Base-by-base conservation (phyloP, 768 basidiomycete species). In the Leccinum imitatum region DNA sequence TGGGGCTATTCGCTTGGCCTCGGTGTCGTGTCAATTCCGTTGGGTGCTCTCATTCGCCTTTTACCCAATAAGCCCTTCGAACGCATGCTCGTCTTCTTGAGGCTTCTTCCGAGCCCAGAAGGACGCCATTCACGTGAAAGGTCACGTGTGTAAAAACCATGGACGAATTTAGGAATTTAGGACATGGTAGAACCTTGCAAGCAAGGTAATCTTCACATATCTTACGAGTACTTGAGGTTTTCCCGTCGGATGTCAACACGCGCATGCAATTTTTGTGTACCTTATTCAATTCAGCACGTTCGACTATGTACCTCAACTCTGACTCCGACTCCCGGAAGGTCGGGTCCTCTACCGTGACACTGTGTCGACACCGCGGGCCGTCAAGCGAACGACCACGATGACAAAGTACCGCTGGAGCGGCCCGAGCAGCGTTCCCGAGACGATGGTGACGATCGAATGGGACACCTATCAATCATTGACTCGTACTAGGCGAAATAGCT, bases 1-100 rank as follows among this genome's bases (percentile, higher is more conserved):
- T 99, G 97, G 97, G 95, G 86, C 23, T 56, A 93, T 98, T 90
- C 92, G 0, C 77, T 99, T 41, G 88, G 92, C 53, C 82, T 98
- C 35, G 97, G 96, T 37, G 62, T 89, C 46, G 84, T 94, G 51
- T 89, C 97, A 9, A 85, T 98, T 50, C 97, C 96, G 4, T 81
- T 96, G 66, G 97, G 93, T 56, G 87, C 79, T 39, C 69, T 94
- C 62, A 82, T 95, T 60, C 91, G 97, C 46, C 73, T 86, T 21
- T 72, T 95, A 30, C 96, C 96, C 52, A 94, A 89, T 67, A 82
- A 68, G 37, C 91, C 93, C 0, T 86, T 94, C 69, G 90, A 92
- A 65, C 80, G 76, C 17, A 54, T 87, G 61, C 79, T 89, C 65
- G 76, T 82, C 67, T 70, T 72, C 57, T 23, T 85, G 15, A 81